Percentiles rank a stretch among this genome's conserved stretches.
phyloP scores from a whole-genome alignment of 208 protist species.

The Wallacemonas sp. region DNA sequence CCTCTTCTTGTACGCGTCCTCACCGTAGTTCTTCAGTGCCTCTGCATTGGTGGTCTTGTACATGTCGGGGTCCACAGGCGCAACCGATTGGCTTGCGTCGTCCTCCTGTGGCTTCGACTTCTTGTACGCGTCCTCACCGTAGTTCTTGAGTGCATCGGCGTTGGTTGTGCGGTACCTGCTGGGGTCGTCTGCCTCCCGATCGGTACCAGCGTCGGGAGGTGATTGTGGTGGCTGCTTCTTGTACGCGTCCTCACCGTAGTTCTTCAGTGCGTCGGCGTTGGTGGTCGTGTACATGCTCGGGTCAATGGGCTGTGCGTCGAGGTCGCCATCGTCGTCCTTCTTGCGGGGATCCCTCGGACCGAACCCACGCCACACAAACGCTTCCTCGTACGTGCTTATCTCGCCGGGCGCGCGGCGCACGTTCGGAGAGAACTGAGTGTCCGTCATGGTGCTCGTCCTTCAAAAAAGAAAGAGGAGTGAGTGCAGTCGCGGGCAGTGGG shows the following conservation, averaged over 20 bases:
- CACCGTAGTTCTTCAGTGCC: slow-evolving; percentile 35
- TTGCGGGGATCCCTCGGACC: slow-evolving; percentile 4
- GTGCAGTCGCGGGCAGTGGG: no score
- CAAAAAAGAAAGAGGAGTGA: no score
- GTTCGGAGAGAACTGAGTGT: neutral
- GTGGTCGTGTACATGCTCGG: slow-evolving; percentile 5
- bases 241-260: slow-evolving; percentile 29
- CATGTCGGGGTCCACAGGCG: slow-evolving; percentile 45
- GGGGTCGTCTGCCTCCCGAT: slow-evolving; percentile 9
- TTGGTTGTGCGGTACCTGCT: slow-evolving; percentile 45
- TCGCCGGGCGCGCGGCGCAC: neutral
- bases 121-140: slow-evolving; percentile 30
- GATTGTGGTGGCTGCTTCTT: neutral
- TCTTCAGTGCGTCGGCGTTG: neutral
- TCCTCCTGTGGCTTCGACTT: slow-evolving; percentile 1
- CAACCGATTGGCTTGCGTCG: slow-evolving; percentile 5
- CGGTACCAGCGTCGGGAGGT: neutral
- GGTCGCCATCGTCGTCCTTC: slow-evolving; percentile 1
- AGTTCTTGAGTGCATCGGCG: slow-evolving; percentile 19
- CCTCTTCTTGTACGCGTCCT: slow-evolving; percentile 37
- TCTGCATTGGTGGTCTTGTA: slow-evolving; percentile 55
- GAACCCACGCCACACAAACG: slow-evolving; percentile 29
- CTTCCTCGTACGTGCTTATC: slow-evolving; percentile 23
- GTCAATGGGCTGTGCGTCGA: slow-evolving; percentile 7
- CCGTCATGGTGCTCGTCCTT: neutral